Evolutionary conservation across 345 rosid genomes (phyloP), one percentile per base, ranked within the genome.

Genomic region (Salix suchowensis): DNA sequence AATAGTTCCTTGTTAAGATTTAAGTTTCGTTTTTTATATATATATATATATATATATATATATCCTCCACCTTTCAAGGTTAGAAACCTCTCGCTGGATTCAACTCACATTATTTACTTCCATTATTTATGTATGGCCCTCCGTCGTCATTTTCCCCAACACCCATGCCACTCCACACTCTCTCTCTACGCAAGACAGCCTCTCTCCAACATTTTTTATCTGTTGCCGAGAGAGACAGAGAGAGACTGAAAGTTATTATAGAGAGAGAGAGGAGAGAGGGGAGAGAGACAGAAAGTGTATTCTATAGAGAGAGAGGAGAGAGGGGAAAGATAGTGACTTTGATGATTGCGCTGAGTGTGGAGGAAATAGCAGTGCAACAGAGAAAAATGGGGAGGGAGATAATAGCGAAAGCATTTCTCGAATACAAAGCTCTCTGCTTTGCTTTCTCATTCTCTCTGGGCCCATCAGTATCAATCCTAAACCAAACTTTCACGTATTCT

Each of bases 401-500:
- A 71, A 39, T 64, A 12, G 13, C 40, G 9, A 58, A 24, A 74
- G 54, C 79, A 76, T 80, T 75, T 80, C 85, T 79, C 80, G 75
- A 61, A 65, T 62, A 21, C 61, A 64, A 82, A 77, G 82, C 68
- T 75, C 71, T 77, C 72, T 68, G 61, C 28, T n/a, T 68, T n/a
- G 70, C 52, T 50, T 48, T 77, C 72, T 68, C 66, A 15, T 12
- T 68, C 28, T 73, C 52, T 50, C 50, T 71, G 86, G 86, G 76
- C 80, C 90, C 86, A 79, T 62, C 71, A 24, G 21, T 34, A 26
- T 40, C 76, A 66, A 68, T 79, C 71, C 37, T 36, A 78, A 74
- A 32, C 77, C 84, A 83, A 84, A 76, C 86, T 67, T 76, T 86
- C 88, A 79, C 82, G 80, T 79, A 70, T 83, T 64, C 80, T 78